Evolutionary conservation across 1,284 basidiomycete species (phyloP).

Genomic region (Marasmius fiardii): DNA sequence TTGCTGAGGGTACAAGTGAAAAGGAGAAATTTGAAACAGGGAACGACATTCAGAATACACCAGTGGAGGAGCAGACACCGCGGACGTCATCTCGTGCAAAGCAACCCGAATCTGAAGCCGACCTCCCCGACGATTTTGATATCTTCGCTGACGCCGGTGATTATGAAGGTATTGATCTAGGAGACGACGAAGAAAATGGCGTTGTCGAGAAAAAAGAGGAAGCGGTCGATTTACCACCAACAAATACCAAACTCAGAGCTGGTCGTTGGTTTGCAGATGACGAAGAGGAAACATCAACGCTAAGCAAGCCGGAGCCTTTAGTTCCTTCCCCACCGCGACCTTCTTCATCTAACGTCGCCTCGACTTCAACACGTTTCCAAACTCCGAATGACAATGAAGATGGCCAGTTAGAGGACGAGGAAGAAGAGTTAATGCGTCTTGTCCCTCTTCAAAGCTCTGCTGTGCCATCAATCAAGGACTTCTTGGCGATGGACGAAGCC

Average conservation of each 20-base stretch:
- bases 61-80: too few species aligned
- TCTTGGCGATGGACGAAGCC: constrained; percentile 72
- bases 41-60: too few species aligned
- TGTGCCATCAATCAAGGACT: constrained; percentile 76
- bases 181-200: constrained; percentile 40
- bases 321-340: constrained; percentile 5
- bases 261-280: constrained; percentile 22
- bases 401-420: constrained; percentile 33
- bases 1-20: constrained; percentile 20
- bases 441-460: constrained; percentile 70
- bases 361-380: constrained; percentile 5
- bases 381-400: constrained; percentile 20
- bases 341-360: background rate
- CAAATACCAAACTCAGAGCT: constrained; percentile 1
- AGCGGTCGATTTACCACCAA: constrained; percentile 16
- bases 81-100: constrained; percentile 8
- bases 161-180: constrained; percentile 69
- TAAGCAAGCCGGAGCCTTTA: constrained; percentile 11
- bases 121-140: constrained; percentile 53
- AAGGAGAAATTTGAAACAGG: constrained; percentile 9
- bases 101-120: constrained; percentile 26
- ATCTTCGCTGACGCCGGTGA: constrained; percentile 88
- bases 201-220: constrained; percentile 14
- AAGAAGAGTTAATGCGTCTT: constrained; percentile 48
- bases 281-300: background rate